Conservation (phyloP, 2,329 filamentous ascomycete species). For the Aspergillus spinulosporus region DNA sequence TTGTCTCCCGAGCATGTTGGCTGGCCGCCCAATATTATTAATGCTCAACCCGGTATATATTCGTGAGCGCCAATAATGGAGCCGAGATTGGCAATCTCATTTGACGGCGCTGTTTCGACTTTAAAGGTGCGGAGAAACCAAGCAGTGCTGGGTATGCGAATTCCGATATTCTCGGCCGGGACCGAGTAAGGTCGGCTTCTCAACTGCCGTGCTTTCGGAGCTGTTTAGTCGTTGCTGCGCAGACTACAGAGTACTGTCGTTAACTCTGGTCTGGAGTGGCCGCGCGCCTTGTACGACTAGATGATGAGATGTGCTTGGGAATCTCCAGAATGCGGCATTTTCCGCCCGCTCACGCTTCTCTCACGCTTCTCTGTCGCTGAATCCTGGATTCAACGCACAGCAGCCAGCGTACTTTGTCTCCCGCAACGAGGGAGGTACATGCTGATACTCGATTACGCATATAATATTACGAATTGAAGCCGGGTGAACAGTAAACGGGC, state of each 20-base stretch:
- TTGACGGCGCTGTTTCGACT: constrained; percentile 12
- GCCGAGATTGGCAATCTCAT: constrained; percentile 8
- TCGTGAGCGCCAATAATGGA: constrained; percentile 13
- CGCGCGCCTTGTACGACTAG: background rate
- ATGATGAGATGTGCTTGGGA: constrained; percentile 5
- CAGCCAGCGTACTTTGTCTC: constrained; percentile 4
- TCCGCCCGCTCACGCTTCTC: background rate
- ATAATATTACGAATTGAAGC: constrained; percentile 4
- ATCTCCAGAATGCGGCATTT: constrained; percentile 11
- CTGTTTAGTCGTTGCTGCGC: constrained; percentile 5
- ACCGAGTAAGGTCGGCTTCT: constrained; percentile 22
- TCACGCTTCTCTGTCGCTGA: background rate
- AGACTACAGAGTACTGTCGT: background rate
- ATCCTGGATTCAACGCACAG: background rate
- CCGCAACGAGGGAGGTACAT: constrained; percentile 3
- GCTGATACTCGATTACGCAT: background rate
- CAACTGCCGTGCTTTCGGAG: constrained; percentile 3
- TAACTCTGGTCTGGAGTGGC: background rate
- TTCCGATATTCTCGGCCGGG: constrained; percentile 26
- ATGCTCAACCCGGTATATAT: constrained; percentile 7
- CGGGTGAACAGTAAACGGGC: constrained; percentile 9
- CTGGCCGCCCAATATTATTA: constrained; percentile 7
- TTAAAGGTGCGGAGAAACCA: constrained; percentile 12
- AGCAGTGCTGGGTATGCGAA: constrained; percentile 2
- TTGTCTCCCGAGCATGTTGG: background rate